These are phyloP conservation scores for Kingdonia uniflora DNA, from an alignment of 164 flowering plant species.

Conservation along the genomic window DNA sequence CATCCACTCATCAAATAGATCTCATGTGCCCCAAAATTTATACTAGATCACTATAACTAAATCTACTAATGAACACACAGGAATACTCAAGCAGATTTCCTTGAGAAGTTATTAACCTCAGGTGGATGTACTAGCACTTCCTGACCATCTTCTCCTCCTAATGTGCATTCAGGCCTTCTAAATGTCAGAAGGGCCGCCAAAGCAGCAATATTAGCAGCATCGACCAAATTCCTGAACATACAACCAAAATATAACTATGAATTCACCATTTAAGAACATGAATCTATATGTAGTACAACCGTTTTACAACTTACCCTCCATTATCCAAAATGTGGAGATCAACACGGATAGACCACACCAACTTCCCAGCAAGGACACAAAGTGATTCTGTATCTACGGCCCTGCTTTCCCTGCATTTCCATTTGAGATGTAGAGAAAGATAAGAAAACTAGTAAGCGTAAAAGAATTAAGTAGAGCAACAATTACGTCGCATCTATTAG, in stretches of 20 bases:
- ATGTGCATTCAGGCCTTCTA: conserved; percentile 83
- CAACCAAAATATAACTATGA: conserved; percentile 7
- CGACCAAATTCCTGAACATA: conserved; percentile 74
- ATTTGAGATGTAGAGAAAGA: conserved; percentile 6
- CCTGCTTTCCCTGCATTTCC: conserved; percentile 84
- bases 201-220: conserved; percentile 98
- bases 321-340: conserved; percentile 93
- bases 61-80: too few relatives aligned
- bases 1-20: too few relatives aligned
- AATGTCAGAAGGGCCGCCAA: conserved; percentile 84
- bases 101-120: conserved; percentile 42
- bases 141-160: conserved; percentile 84
- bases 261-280: too few relatives aligned
- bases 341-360: conserved; percentile 84
- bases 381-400: conserved; percentile 95
- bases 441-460: too few relatives aligned
- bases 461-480: too few relatives aligned
- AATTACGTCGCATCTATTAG: too few relatives aligned
- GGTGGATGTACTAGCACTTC: conserved; percentile 81
- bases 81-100: too few relatives aligned
- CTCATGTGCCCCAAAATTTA: too few relatives aligned
- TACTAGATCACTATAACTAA: too few relatives aligned
- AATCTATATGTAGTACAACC: background rate
- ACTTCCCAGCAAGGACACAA: conserved; percentile 82
- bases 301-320: conserved; percentile 60